Conservation (phyloP, 2,329 filamentous ascomycete species). For the Fusarium pseudocircinatum region DNA sequence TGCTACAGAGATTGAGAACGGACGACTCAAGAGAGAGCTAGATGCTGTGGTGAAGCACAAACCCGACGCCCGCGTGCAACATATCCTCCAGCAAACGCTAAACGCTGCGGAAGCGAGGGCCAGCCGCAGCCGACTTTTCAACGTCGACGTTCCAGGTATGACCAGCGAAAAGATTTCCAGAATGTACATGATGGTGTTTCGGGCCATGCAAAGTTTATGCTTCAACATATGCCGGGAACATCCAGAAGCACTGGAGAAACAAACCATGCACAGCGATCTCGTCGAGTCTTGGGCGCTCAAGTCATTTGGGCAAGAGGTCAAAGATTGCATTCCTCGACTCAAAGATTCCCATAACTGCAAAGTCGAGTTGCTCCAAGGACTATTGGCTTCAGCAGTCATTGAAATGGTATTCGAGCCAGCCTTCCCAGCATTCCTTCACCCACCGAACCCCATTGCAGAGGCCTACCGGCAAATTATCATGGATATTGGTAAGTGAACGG, state of each 20-base stretch:
- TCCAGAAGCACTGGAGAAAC: no score
- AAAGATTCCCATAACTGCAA: no score
- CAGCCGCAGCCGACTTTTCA: accelerated
- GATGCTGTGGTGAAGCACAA: not conserved
- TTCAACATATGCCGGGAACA: no score
- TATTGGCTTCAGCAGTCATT: accelerated
- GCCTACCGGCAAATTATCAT: not conserved
- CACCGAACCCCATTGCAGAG: accelerated
- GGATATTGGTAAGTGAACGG: no score
- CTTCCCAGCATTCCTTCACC: not conserved
- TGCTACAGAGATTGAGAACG: no score
- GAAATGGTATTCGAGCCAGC: not conserved
- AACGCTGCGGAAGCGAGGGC: not conserved
- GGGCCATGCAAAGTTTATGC: no score
- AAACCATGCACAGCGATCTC: not conserved
- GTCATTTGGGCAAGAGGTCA: no score
- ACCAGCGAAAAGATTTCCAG: no score
- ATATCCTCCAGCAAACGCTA: no score
- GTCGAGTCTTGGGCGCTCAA: not conserved
- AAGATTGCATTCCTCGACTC: not conserved
- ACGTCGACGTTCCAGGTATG: not conserved
- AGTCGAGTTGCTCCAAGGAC: not conserved
- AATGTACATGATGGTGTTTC: no score
- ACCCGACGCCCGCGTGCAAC: not conserved
- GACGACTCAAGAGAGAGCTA: not conserved